Percentiles rank a stretch among this genome's conserved stretches.
Conservation (phyloP, 2,329 filamentous ascomycete genomes). For the Parascedosporium putredinis region DNA sequence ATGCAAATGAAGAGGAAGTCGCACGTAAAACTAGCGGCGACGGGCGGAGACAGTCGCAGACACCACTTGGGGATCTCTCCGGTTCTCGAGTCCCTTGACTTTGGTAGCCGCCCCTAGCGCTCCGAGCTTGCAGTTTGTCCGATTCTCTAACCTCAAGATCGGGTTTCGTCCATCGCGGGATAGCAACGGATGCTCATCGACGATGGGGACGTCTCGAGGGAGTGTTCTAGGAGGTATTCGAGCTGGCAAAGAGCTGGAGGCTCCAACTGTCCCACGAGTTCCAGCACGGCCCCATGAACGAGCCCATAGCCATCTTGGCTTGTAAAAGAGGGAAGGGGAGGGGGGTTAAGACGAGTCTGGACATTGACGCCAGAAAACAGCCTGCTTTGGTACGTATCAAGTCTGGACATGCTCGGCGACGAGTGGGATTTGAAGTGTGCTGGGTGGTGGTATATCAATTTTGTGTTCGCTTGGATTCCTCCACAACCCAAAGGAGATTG, state of each 20-base stretch:
- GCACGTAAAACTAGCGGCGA: background rate
- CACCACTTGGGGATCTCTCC: background rate
- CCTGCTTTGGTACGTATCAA: too few species aligned
- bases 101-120: background rate
- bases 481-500: too few species aligned
- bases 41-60: background rate
- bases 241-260: background rate
- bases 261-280: background rate
- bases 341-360: background rate
- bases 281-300: background rate
- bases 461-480: too few species aligned
- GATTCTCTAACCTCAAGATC: background rate
- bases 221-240: background rate
- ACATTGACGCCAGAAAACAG: too few species aligned
- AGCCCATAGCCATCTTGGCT: background rate
- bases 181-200: background rate
- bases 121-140: background rate
- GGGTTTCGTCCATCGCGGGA: background rate
- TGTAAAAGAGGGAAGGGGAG: too few species aligned
- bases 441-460: too few species aligned
- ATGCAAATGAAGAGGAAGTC: background rate
- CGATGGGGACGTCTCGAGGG: too few species aligned
- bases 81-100: background rate
- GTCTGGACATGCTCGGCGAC: too few species aligned
- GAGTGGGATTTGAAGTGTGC: too few species aligned